Evolutionary conservation across 106 monocot species (phyloP), one percentile per base, ranked within the genome.

Genomic region (Agapanthus africanus): DNA sequence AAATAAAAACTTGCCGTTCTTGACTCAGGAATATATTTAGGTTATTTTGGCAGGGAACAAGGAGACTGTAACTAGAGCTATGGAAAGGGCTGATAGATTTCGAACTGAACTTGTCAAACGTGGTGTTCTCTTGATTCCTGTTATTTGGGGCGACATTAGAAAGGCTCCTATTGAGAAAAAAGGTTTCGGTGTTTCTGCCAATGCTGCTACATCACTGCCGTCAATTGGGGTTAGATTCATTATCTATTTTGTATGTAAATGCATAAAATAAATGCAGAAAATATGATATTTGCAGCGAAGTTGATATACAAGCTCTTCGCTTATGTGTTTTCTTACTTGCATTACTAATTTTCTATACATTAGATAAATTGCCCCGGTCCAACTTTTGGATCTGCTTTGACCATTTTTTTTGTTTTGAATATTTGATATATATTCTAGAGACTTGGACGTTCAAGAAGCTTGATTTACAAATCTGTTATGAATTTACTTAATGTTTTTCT

Each of bases 11-110:
- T 35, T 19, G 1, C 18, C 19, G 23, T 63, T 25, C 23, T 57
- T n/a, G 40, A 71, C 27, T 85, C 54, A 85, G 71, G 31, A 59
- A 71, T 54, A 21, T 57, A 31, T 74, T 87, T 75, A 97, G 95
- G 86, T 97, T 74, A 91, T 97, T 87, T 67, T 97, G 78, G 91
- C 88, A 78, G 95, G 95, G 44, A 82, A 79, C 19, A 97, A 86
- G 79, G 86, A 84, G 70, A 75, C 78, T 23, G 80, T 97, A 7
- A 40, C 84, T 63, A 76, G 76, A 81, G 88, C 95, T 36, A 78
- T 97, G 36, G 75, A 84, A 50, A 91, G 79, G 31, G 91, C 95
- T 9, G 95, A 91, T 76, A 86, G 82, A 67, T 97, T 89, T 68
- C 79, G 95, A 66, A 84, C 84, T n/a, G 95, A 97, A 70, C 82